phyloP scores from a whole-genome alignment of 345 rosid genomes.

The Populus ilicifolia region DNA sequence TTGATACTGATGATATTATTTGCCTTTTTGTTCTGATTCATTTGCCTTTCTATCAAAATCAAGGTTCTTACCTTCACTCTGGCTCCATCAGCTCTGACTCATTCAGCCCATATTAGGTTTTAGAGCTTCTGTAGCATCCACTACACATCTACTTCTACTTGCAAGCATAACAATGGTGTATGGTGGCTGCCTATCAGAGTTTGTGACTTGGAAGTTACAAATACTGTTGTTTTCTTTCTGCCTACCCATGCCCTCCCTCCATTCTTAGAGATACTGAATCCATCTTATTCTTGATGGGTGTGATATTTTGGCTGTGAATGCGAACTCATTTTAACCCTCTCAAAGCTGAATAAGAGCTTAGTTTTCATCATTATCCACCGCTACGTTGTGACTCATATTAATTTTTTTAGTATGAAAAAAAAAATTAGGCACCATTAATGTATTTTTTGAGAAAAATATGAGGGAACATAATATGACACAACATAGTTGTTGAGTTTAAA shows the following conservation, averaged over 20 bases:
- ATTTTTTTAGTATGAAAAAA: too few relatives aligned
- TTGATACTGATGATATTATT: conserved; percentile 39
- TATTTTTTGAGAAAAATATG: too few relatives aligned
- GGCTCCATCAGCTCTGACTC: conserved; percentile 36
- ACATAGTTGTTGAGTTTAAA: too few relatives aligned
- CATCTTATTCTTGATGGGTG: not conserved
- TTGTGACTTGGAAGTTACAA: not conserved
- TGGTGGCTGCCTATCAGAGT: not conserved
- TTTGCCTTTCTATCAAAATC: conserved; percentile 73
- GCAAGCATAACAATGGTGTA: not conserved
- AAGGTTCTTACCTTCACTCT: conserved; percentile 44
- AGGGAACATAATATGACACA: too few relatives aligned
- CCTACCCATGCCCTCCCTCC: not conserved
- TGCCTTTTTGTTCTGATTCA: conserved; percentile 74
- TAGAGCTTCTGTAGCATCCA: not conserved
- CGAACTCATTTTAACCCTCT: not conserved
- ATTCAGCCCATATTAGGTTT: not conserved
- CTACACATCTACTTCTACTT: not conserved
- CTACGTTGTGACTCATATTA: too few relatives aligned
- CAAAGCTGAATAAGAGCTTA: not conserved
- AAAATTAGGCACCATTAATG: too few relatives aligned
- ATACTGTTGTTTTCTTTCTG: not conserved
- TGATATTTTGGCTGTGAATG: not conserved
- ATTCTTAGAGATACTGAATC: not conserved
- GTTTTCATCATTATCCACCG: too few relatives aligned